Evolutionary conservation across 1,139 yeast genomes (phyloP).

Genomic region (Yarrowia galli): DNA sequence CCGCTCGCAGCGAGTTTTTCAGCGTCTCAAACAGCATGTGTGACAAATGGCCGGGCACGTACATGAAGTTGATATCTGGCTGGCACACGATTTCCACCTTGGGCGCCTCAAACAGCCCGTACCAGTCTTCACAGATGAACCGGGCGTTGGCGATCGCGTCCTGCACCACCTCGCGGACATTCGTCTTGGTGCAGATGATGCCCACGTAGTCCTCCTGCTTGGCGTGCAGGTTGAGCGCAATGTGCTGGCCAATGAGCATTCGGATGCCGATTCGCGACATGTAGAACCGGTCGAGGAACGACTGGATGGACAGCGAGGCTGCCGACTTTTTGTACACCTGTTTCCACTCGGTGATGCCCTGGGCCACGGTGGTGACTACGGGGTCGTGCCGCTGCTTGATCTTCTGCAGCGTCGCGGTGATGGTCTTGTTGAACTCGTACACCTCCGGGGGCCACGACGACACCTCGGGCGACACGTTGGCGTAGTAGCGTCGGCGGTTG

Average conservation of each 20-base stretch:
- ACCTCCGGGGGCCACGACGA: conserved; percentile 75
- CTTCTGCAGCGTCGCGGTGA: conserved; percentile 68
- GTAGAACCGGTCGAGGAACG: conserved; percentile 81
- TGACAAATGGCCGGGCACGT: conserved; percentile 87
- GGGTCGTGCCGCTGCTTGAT: conserved; percentile 91
- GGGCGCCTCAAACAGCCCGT: conserved; percentile 83
- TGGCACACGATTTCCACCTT: conserved; percentile 78
- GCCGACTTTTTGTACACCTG: conserved; percentile 45
- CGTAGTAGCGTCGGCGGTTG: conserved; percentile 61
- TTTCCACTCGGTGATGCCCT: conserved; percentile 93
- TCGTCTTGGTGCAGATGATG: conserved; percentile 81
- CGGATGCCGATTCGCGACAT: conserved; percentile 88
- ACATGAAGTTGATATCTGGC: conserved; percentile 75
- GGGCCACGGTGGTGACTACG: conserved; percentile 91
- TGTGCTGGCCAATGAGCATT: conserved; percentile 89
- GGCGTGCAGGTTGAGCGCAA: conserved; percentile 72
- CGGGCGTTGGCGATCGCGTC: conserved; percentile 89
- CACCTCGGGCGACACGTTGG: conserved; percentile 61
- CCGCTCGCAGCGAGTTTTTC: conserved; percentile 83
- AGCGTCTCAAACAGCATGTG: conserved; percentile 88
- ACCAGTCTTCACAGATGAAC: conserved; percentile 86
- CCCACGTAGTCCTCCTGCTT: conserved; percentile 76
- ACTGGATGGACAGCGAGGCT: conserved; percentile 67
- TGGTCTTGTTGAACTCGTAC: conserved; percentile 70
- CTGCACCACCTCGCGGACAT: conserved; percentile 77